Base-by-base conservation (phyloP, 129 eudicot genomes). In the Heracleum sosnowskyi region DNA sequence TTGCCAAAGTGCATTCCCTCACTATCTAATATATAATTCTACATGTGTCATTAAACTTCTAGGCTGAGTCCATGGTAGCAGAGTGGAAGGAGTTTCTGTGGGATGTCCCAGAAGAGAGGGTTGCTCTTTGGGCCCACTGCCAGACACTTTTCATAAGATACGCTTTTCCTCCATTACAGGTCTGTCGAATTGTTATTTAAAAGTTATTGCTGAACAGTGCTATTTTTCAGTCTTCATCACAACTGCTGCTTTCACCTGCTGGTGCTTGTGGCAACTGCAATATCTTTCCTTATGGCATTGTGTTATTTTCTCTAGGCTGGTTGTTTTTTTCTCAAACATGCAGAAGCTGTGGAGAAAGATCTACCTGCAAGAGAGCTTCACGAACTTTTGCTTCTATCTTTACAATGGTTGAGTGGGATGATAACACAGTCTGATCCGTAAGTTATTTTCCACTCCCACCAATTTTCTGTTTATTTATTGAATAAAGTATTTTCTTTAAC, bases 1-100 rank as follows among this genome's bases (percentile, higher is more conserved):
- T 17, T 7, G 29, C n/a, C 31, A 0, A 7, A 75, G 16, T 22
- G 36, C 41, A 22, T 60, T 46, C 53, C 16, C 77, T 51, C 69
- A 35, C 41, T 76, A 47, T 76, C 68, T n/a, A 7, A n/a, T 62
- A 66, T 66, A 13, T 33, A 66, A 33, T 75, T 53, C 62, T 74
- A 51, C 22, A n/a, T 24, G 63, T n/a, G 68, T 60, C 34, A 60
- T 60, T 80, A 35, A 26, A 47, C 49, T 34, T 76, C 75, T 86
- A 95, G 98, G 98, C 98, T 74, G 98, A 91, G 79, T 89, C 97
- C 76, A 91, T 95, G 98, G 98, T 95, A 76, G 87, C 97, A n/a
- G 98, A 91, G 79, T 95, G 97, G 98, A 95, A 95, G 83, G 97
- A 91, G 79, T 95, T 91, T 83, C 92, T 95, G 78, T 95, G 98